These are phyloP conservation scores for Rhinocladiella similis DNA, from an alignment of 2,329 filamentous ascomycete species.

Conservation along the genomic window DNA sequence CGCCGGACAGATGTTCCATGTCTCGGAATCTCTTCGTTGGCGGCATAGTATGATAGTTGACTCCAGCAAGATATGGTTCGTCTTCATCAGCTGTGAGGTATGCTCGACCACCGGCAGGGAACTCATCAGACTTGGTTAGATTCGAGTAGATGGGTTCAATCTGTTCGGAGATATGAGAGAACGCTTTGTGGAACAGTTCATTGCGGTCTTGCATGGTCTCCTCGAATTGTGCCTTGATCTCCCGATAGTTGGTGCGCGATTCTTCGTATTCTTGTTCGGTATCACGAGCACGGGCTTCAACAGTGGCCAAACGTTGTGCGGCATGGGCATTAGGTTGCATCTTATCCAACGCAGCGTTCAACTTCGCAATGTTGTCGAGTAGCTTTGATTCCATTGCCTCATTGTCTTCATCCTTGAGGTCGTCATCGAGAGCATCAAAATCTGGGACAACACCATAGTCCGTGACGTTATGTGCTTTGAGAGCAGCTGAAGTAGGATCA, in stretches of 20 bases:
- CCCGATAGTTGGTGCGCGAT: slow-evolving; percentile 71
- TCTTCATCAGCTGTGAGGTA: slow-evolving; percentile 96
- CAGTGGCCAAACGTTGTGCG: slow-evolving; percentile 83
- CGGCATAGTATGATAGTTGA: slow-evolving; percentile 99
- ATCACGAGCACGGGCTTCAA: slow-evolving; percentile 76
- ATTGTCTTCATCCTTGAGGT: slow-evolving; percentile 75
- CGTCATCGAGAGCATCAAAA: slow-evolving; percentile 78
- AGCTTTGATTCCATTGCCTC: slow-evolving; percentile 73
- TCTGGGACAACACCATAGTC: slow-evolving; percentile 91
- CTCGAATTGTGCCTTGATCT: slow-evolving; percentile 80
- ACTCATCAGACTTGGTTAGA: slow-evolving; percentile 84
- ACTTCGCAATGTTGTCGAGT: slow-evolving; percentile 71
- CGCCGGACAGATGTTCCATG: slow-evolving; percentile 96
- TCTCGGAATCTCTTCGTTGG: slow-evolving; percentile 97
- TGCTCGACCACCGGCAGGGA: slow-evolving; percentile 82
- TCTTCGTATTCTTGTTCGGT: slow-evolving; percentile 90
- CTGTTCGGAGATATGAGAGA: slow-evolving; percentile 90
- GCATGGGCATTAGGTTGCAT: slow-evolving; percentile 96
- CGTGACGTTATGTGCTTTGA: slow-evolving; percentile 61
- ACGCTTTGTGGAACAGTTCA: slow-evolving; percentile 93
- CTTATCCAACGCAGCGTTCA: slow-evolving; percentile 83
- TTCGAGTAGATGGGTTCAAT: slow-evolving; percentile 94
- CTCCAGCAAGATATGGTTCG: slow-evolving; percentile 89
- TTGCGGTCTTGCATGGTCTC: slow-evolving; percentile 78
- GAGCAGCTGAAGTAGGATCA: slow-evolving; percentile 41